phyloP scores from a whole-genome alignment of 495 filamentous ascomycete species.

The Geoglossum glabrum region DNA sequence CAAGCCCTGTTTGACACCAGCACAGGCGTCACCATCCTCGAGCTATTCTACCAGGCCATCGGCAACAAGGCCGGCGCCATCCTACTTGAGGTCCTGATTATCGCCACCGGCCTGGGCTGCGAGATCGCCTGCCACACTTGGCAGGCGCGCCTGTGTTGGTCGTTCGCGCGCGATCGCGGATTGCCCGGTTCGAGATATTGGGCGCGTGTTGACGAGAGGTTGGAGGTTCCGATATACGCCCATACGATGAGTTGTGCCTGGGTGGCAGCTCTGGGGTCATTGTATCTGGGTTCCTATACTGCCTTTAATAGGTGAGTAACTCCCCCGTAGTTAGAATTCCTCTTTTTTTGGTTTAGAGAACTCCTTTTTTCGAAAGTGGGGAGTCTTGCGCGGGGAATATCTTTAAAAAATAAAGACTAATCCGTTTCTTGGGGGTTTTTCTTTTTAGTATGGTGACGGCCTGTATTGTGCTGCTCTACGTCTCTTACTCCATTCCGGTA shows the following conservation, averaged over 20 bases:
- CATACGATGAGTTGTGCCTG: conserved; percentile 29
- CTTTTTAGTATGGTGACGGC: conserved; percentile 26
- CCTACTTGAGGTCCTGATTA: conserved; percentile 31
- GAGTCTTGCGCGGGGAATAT: too few relatives aligned
- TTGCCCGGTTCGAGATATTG: conserved; percentile 28
- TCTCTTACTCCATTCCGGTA: conserved; percentile 31
- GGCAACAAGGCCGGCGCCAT: conserved; percentile 32
- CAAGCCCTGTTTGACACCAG: conserved; percentile 22
- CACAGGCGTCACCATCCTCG: conserved; percentile 35
- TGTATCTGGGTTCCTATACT: conserved; percentile 33
- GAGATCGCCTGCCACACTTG: conserved; percentile 35
- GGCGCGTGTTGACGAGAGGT: conserved; percentile 25
- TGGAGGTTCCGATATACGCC: conserved; percentile 33
- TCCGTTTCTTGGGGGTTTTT: too few relatives aligned
- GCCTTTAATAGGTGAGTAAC: conserved; percentile 35
- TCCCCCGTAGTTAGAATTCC: too few relatives aligned
- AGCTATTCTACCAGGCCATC: conserved; percentile 36
- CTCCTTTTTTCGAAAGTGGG: too few relatives aligned
- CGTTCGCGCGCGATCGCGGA: conserved; percentile 37
- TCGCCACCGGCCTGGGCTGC: conserved; percentile 35
- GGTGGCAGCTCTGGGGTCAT: conserved; percentile 28
- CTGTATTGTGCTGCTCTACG: conserved; percentile 29
- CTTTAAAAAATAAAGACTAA: background rate
- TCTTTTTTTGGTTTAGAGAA: background rate
- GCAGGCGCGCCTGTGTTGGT: conserved; percentile 39